phyloP scores from a whole-genome alignment of 257 asterid species.

The Coffea canephora region DNA sequence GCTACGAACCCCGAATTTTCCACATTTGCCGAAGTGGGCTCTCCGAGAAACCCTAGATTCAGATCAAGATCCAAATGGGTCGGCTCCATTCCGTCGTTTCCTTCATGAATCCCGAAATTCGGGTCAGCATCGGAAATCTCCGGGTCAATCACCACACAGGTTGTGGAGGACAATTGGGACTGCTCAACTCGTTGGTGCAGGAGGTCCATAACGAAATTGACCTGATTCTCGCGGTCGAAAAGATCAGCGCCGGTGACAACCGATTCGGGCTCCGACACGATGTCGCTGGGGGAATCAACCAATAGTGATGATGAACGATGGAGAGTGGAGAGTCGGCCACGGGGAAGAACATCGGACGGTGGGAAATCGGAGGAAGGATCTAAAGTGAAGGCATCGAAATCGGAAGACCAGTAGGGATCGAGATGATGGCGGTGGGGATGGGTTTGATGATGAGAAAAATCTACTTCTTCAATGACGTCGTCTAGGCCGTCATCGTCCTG shows the following conservation, averaged over 20 bases:
- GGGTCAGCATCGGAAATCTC: constrained; percentile 17
- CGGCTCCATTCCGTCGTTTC: constrained; percentile 21
- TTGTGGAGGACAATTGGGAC: constrained; percentile 22
- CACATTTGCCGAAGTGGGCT: neutral
- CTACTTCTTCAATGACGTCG: constrained; percentile 13
- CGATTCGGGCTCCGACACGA: constrained; percentile 22
- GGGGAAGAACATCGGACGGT: constrained; percentile 7
- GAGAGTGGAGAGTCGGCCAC: constrained; percentile 9
- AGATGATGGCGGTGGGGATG: constrained; percentile 2
- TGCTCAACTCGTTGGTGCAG: constrained; percentile 41
- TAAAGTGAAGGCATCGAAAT: constrained; percentile 25
- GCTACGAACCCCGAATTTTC: constrained; percentile 21
- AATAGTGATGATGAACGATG: neutral
- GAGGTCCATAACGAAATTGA: constrained; percentile 40
- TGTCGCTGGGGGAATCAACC: constrained; percentile 11
- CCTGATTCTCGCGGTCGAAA: constrained; percentile 32
- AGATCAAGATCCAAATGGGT: constrained; percentile 28
- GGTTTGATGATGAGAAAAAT: neutral
- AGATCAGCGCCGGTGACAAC: constrained; percentile 21
- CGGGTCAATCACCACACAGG: constrained; percentile 15
- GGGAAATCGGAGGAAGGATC: constrained; percentile 26
- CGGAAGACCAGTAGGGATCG: constrained; percentile 27
- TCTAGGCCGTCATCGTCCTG: constrained; percentile 21
- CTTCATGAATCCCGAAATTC: constrained; percentile 19
- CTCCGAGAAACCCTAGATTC: constrained; percentile 29